A percentile compares a stretch with the other conserved stretches of the same genome.
Evolutionary conservation across 2,329 filamentous ascomycete genomes (phyloP).

Genomic region (Tolypocladium endophyticum): DNA sequence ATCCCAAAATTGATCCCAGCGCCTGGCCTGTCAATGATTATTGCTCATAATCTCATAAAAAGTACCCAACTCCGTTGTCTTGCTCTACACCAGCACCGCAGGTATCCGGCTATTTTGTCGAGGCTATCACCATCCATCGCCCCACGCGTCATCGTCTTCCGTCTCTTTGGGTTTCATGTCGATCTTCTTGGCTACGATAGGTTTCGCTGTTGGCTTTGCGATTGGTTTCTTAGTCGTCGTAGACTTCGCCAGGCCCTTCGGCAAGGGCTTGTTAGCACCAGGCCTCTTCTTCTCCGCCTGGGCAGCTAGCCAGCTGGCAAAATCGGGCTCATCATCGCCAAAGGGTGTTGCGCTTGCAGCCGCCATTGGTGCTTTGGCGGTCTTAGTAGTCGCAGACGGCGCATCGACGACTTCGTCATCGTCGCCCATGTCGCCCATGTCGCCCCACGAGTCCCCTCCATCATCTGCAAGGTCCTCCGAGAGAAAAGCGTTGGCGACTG

Average conservation of each 20-base stretch:
- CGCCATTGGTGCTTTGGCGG: slow-evolving; percentile 18
- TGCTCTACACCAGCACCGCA: neutral
- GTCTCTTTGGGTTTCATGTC: slow-evolving; percentile 54
- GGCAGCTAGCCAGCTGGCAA: slow-evolving; percentile 87
- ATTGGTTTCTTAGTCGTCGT: slow-evolving; percentile 29
- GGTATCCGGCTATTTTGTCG: neutral
- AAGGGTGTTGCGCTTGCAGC: slow-evolving; percentile 41
- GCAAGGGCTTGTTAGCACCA: slow-evolving; percentile 50
- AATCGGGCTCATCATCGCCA: slow-evolving; percentile 87
- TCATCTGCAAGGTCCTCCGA: slow-evolving; percentile 48
- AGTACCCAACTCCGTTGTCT: neutral
- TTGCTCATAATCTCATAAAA: neutral
- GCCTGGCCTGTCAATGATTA: neutral
- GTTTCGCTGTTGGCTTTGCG: slow-evolving; percentile 32
- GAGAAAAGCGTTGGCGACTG: slow-evolving; percentile 39
- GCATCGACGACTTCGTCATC: slow-evolving; percentile 29
- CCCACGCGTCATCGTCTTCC: slow-evolving; percentile 53
- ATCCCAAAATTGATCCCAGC: neutral
- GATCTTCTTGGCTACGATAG: slow-evolving; percentile 51
- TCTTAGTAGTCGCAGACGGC: slow-evolving; percentile 15
- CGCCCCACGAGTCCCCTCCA: slow-evolving; percentile 68
- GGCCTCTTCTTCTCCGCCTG: slow-evolving; percentile 75
- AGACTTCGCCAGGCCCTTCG: slow-evolving; percentile 71
- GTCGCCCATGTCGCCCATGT: slow-evolving; percentile 51
- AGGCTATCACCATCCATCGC: slow-evolving; percentile 45